Evolutionary conservation across 306 rosid genomes (phyloP), one percentile per base, ranked within the genome.

Genomic region (Geum urbanum): DNA sequence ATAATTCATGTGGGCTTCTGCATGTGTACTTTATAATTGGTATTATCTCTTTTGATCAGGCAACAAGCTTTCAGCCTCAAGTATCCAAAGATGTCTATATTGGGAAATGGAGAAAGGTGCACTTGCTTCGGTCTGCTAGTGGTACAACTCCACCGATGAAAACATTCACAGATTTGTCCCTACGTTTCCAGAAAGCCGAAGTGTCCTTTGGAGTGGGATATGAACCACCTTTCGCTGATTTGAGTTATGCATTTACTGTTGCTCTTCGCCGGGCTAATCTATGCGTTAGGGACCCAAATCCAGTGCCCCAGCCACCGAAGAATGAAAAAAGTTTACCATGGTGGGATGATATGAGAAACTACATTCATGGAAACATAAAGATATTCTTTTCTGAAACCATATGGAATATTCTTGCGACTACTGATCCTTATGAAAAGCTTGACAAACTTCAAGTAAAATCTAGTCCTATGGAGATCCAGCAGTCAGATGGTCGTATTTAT

Each of bases 301-400:
- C 92, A 72, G 86, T 69, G 73, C 74, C 86, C 59, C 78, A 8
- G 74, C 89, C 89, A 9, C 91, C 87, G 8, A 95, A 95, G 80
- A 95, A 89, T 78, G 99, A 95, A 75, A 86, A 88, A 74, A 91
- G 89, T 79, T 87, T 95, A 81, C 99, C 99, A 44, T 95, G 99
- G 99, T 95, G 99, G 99, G 99, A 95, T 82, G 99, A 95, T 83
- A 83, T 87, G 81, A 91, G 99, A 85, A 84, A 89, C 84, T 95
- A 91, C 82, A 89, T 91, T 49, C 99, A 95, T 72, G 99, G 99
- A 78, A 86, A 82, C 66, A 78, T 91, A 80, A 81, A 89, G 68
- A 73, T 95, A 43, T 71, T 61, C 63, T 84, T 95, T 70, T 77
- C 89, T 63, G 96, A 95, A 84, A 82, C 96, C 57, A 80, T 75